These are phyloP conservation scores for Pholiota microspora DNA, from an alignment of 768 basidiomycete species.

Conservation along the genomic window DNA sequence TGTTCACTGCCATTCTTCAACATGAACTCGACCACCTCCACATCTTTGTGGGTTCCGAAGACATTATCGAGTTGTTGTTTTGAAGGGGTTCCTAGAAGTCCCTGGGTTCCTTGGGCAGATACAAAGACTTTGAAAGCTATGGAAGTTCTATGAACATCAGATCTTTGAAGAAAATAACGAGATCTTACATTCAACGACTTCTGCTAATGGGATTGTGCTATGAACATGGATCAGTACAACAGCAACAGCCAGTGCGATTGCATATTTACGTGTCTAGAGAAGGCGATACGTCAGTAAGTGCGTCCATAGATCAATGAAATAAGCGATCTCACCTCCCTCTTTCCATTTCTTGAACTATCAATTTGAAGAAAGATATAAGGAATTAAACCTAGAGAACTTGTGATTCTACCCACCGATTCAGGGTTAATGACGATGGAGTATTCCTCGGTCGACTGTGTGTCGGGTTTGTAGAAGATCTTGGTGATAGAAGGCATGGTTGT, in stretches of 20 bases:
- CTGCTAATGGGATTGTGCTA: slow-evolving; percentile 68
- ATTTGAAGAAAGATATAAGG: slow-evolving; percentile 10
- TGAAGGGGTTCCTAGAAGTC: slow-evolving; percentile 71
- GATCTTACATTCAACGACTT: slow-evolving; percentile 78
- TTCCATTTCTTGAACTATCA: slow-evolving; percentile 76
- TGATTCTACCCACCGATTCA: slow-evolving; percentile 47
- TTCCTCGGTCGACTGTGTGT: slow-evolving; percentile 68
- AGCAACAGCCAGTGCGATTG: not conserved
- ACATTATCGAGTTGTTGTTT: slow-evolving; percentile 78
- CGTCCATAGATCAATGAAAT: slow-evolving; percentile 14
- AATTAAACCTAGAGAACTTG: slow-evolving; percentile 2
- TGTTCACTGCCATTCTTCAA: slow-evolving; percentile 66
- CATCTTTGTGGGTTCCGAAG: slow-evolving; percentile 65
- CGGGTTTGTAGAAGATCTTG: slow-evolving; percentile 81
- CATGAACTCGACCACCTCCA: slow-evolving; percentile 58
- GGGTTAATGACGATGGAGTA: slow-evolving; percentile 68
- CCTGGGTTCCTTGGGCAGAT: slow-evolving; percentile 75
- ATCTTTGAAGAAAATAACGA: not conserved
- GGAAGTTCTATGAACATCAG: not conserved
- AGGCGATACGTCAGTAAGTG: not conserved
- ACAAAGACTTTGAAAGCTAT: slow-evolving; percentile 71
- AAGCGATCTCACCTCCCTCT: slow-evolving; percentile 58
- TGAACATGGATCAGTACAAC: slow-evolving; percentile 14
- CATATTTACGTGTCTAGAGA: slow-evolving; percentile 62
- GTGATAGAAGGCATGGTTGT: slow-evolving; percentile 40